Evolutionary conservation across 139 green algal species (phyloP).

Genomic region (Marvania coccoides): DNA sequence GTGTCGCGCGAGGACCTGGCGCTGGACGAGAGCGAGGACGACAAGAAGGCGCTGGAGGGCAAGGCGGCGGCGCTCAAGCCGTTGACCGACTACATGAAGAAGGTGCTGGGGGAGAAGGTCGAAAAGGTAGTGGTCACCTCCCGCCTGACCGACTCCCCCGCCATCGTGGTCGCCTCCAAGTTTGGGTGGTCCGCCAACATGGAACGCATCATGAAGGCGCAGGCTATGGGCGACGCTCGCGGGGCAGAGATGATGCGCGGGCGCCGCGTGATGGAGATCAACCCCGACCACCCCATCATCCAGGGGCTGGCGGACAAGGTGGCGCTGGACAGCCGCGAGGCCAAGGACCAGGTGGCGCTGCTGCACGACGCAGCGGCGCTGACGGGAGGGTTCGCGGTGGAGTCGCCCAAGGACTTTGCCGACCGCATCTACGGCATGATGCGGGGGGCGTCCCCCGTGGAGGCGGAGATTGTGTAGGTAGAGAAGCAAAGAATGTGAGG

Average conservation of each 20-base stretch:
- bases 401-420: slow-evolving; percentile 69
- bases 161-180: slow-evolving; percentile 91
- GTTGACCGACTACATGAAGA: slow-evolving; percentile 84
- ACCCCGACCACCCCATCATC: slow-evolving; percentile 84
- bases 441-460: background rate
- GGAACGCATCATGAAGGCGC: slow-evolving; percentile 88
- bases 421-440: slow-evolving; percentile 29
- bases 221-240: slow-evolving; percentile 83
- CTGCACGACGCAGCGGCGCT: slow-evolving; percentile 90
- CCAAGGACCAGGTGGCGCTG: slow-evolving; percentile 35
- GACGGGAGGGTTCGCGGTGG: slow-evolving; percentile 58
- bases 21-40: slow-evolving; percentile 49
- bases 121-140: slow-evolving; percentile 73
- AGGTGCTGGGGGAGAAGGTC: slow-evolving; percentile 55
- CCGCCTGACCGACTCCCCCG: slow-evolving; percentile 83
- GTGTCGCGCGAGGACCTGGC: slow-evolving; percentile 91
- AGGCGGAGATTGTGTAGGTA: slow-evolving; percentile 10
- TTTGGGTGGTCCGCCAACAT: slow-evolving; percentile 98
- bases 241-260: slow-evolving; percentile 96
- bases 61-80: slow-evolving; percentile 49
- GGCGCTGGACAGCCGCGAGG: slow-evolving; percentile 12
- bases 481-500: too few species aligned
- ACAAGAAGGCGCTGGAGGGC: slow-evolving; percentile 47
- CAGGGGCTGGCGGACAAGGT: slow-evolving; percentile 34
- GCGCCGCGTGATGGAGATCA: slow-evolving; percentile 94